Evolutionary conservation across 768 basidiomycete species (phyloP).

Genomic region (Russula abietina): DNA sequence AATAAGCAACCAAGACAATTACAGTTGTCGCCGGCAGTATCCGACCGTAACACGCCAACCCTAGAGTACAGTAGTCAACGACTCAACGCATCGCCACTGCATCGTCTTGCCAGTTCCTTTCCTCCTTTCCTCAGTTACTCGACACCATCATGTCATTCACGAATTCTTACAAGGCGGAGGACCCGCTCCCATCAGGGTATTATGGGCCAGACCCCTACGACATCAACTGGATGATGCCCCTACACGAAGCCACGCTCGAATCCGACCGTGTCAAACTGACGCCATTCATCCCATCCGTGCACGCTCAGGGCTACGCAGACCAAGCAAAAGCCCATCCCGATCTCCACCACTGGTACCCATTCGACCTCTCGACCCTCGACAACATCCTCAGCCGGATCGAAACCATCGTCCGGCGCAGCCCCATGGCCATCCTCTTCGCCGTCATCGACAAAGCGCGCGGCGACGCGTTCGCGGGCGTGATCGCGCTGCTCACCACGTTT

Average conservation of each 20-base stretch:
- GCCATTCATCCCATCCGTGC: constrained; percentile 37
- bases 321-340: constrained; percentile 27
- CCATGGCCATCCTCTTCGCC: constrained; percentile 33
- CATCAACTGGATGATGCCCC: constrained; percentile 36
- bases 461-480: constrained; percentile 35
- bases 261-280: constrained; percentile 35
- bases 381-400: constrained; percentile 28
- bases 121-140: too few relatives aligned
- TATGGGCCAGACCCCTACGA: constrained; percentile 35
- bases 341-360: constrained; percentile 33
- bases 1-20: too few relatives aligned
- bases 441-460: constrained; percentile 37
- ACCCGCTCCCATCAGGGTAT: constrained; percentile 16
- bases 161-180: constrained; percentile 8
- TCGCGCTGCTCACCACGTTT: constrained; percentile 31
- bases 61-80: too few relatives aligned
- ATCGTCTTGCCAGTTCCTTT: too few relatives aligned
- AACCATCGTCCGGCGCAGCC: constrained; percentile 19
- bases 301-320: constrained; percentile 32
- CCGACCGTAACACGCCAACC: too few relatives aligned
- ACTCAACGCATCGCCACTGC: too few relatives aligned
- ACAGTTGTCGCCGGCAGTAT: too few relatives aligned
- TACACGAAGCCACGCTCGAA: constrained; percentile 32
- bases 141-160: constrained; percentile 16
- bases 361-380: constrained; percentile 25